Conservation (phyloP, 2,329 filamentous ascomycete genomes). For the Pseudonectria foliicola region DNA sequence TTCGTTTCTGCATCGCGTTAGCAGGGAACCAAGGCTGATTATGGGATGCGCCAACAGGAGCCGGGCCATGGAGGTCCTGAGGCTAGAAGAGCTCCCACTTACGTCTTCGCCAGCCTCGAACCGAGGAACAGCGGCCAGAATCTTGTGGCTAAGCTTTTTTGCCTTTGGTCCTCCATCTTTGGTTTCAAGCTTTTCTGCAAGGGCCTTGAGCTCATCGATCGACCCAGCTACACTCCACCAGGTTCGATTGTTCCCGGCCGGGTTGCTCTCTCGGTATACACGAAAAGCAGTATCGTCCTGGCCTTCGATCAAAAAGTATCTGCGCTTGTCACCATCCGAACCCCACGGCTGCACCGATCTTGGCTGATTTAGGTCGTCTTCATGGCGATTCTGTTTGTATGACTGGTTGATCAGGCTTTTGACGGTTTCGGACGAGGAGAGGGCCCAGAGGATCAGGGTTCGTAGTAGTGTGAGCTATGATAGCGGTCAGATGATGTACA, state of each 20-base stretch:
- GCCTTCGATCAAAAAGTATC: constrained; percentile 91
- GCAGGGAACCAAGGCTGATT: background rate
- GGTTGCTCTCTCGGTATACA: constrained; percentile 89
- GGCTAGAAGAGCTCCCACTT: constrained; percentile 21
- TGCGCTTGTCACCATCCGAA: constrained; percentile 78
- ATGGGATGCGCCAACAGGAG: background rate
- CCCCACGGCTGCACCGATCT: constrained; percentile 89
- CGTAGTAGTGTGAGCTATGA: constrained; percentile 72
- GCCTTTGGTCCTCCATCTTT: constrained; percentile 77
- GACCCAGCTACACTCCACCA: constrained; percentile 92
- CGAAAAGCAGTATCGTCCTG: constrained; percentile 90
- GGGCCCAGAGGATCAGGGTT: constrained; percentile 78
- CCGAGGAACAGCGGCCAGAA: constrained; percentile 71
- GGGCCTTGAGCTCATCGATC: constrained; percentile 73
- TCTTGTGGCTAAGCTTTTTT: constrained; percentile 68
- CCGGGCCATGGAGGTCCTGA: background rate
- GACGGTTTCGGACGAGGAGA: constrained; percentile 80
- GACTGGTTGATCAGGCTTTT: constrained; percentile 75
- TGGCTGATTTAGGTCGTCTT: constrained; percentile 73
- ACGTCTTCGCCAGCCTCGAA: constrained; percentile 93
- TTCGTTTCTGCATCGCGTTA: constrained; percentile 64
- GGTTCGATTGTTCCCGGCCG: constrained; percentile 63
- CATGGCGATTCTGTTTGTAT: constrained; percentile 82
- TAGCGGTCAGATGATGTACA: constrained; percentile 5
- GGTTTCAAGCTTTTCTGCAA: constrained; percentile 69